Evolutionary conservation across 2,329 filamentous ascomycete genomes (phyloP), one percentile per base, ranked within the genome.

Genomic region (Pezicula carpinea): DNA sequence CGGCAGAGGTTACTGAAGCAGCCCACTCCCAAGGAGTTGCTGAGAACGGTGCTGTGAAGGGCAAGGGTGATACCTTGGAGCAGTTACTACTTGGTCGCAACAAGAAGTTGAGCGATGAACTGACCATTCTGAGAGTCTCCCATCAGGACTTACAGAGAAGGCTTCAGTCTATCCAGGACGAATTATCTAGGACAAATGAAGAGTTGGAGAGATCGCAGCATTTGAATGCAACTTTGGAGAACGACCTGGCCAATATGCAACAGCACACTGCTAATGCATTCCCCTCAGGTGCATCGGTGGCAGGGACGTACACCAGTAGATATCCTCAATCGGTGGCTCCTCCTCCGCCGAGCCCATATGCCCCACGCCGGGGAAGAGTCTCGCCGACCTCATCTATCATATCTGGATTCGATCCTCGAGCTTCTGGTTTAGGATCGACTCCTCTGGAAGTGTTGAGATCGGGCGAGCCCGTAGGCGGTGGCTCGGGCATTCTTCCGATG

Each of bases 351-450:
- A 56, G 57, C 11, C 70, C 71, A 3, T 74, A 71, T 49, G 63
- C 64, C 14, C 76, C 80, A 15, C 79, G 87, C 41, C 80, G 82
- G 59, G 81, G 86, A 23, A 80, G 85, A 34, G 80, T 86, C 14
- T 97, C 93, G 3, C 95, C 93, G 0, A 97, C 93, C 1, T 97
- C 92, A 4, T 97, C 92, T 17, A 97, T 99, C 59, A 97, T 99
- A 59, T 96, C 91, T 50, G 93, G 93, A n/a, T 90, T 96, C 62
- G 88, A 95, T 60, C 83, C 87, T 18, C 77, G 80, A 36, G 73
- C 72, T 35, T 65, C 69, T 40, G 64, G 67, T 7, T 68, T 74
- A 33, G 70, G 75, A 14, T 59, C 54, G 5, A 63, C 69, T 32
- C 74, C 72, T 13, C 70, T 84, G 55, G 80, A 83, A 33, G 70